Conservation (phyloP, 1,284 basidiomycete species). For the Austroboletus niveus region DNA sequence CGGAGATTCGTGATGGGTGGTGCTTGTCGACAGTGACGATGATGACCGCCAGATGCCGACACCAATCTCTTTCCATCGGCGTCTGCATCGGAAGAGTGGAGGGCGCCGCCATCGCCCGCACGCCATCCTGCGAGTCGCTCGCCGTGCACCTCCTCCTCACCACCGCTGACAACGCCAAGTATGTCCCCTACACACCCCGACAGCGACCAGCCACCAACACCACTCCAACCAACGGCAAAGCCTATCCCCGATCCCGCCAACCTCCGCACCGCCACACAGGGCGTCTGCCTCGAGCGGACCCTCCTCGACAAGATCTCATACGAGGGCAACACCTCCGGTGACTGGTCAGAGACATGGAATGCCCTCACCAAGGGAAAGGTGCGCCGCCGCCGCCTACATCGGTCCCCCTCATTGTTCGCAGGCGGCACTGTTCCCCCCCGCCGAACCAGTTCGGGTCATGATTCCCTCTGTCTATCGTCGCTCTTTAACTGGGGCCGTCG, state of each 20-base stretch:
- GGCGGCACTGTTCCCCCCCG: slow-evolving; percentile 78
- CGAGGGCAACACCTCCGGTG: slow-evolving; percentile 56
- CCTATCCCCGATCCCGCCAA: slow-evolving; percentile 80
- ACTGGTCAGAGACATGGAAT: slow-evolving; percentile 78
- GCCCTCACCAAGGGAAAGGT: slow-evolving; percentile 71
- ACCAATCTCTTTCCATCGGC: slow-evolving; percentile 46
- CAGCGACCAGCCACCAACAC: slow-evolving; percentile 30
- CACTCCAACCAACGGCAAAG: slow-evolving; percentile 29
- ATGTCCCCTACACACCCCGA: slow-evolving; percentile 56
- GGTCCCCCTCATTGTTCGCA: slow-evolving; percentile 29
- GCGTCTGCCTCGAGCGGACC: slow-evolving; percentile 67
- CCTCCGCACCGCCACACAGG: slow-evolving; percentile 78
- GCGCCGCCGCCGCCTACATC: slow-evolving; percentile 10
- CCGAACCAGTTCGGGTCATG: slow-evolving; percentile 64
- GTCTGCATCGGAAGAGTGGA: slow-evolving; percentile 52
- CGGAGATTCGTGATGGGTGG: no score
- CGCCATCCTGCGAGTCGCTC: slow-evolving; percentile 53
- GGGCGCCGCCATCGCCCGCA: slow-evolving; percentile 44
- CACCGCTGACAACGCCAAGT: slow-evolving; percentile 32
- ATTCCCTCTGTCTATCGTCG: slow-evolving; percentile 34
- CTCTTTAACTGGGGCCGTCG: slow-evolving; percentile 3
- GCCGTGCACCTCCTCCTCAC: slow-evolving; percentile 64
- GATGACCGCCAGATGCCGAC: slow-evolving; percentile 12
- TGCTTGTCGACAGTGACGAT: background rate
- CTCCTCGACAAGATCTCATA: slow-evolving; percentile 76